Conservation (phyloP, 2,329 filamentous ascomycete species). For the Coniochaeta hoffmannii region DNA sequence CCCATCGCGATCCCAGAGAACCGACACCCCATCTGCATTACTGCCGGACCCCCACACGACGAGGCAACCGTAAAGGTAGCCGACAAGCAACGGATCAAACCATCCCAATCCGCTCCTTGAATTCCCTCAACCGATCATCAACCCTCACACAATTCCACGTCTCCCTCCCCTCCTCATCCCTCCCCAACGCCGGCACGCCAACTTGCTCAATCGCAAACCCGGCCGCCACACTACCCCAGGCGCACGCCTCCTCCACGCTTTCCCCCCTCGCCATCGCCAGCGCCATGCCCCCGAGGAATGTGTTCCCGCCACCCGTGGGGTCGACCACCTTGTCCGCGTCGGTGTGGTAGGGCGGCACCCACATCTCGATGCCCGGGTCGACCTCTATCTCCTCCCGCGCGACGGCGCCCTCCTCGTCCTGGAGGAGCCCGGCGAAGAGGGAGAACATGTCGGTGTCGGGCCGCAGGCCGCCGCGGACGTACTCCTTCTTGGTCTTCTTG, state of each 20-base stretch:
- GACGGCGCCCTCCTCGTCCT: conserved; percentile 43
- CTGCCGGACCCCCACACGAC: too few relatives aligned
- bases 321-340: conserved; percentile 58
- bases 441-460: conserved; percentile 57
- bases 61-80: too few relatives aligned
- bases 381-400: conserved; percentile 52
- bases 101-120: conserved; percentile 30
- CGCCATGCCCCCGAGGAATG: conserved; percentile 62
- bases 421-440: conserved; percentile 50
- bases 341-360: conserved; percentile 16
- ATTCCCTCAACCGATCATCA: conserved; percentile 43
- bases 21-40: too few relatives aligned
- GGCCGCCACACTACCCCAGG: conserved; percentile 75
- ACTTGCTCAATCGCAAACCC: conserved; percentile 95
- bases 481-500: conserved; percentile 14
- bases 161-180: conserved; percentile 38
- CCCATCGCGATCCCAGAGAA: not conserved
- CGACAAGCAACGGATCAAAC: not conserved
- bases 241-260: conserved; percentile 60
- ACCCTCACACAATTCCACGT: conserved; percentile 55
- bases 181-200: conserved; percentile 60
- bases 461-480: conserved; percentile 43
- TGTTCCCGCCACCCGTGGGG: conserved; percentile 90
- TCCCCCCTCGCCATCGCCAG: conserved; percentile 53
- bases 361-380: conserved; percentile 36